phyloP scores from a whole-genome alignment of 164 flowering plant genomes.

The Brasenia schreberi region DNA sequence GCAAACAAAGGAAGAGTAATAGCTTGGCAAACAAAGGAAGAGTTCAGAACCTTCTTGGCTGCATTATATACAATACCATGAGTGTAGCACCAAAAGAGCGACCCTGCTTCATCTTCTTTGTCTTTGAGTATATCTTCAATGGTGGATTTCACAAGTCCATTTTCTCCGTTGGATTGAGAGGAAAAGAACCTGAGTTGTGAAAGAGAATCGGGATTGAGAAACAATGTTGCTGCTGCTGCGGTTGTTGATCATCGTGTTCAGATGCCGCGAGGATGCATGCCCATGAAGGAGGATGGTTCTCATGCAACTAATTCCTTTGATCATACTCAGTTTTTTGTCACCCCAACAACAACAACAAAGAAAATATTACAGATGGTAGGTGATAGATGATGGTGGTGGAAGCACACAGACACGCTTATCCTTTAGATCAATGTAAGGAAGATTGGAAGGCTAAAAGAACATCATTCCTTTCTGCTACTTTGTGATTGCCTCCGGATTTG shows the following conservation, averaged over 20 bases:
- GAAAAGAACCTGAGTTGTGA: constrained; percentile 18
- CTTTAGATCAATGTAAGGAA: background rate
- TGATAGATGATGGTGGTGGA: background rate
- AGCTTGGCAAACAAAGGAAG: too few relatives aligned
- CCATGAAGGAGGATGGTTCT: background rate
- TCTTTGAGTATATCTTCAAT: constrained; percentile 56
- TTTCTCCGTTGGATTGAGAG: constrained; percentile 24
- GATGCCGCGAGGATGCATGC: background rate
- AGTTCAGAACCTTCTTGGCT: constrained; percentile 32
- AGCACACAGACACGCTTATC: too few relatives aligned
- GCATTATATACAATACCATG: constrained; percentile 69
- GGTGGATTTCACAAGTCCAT: constrained; percentile 59
- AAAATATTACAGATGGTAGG: background rate
- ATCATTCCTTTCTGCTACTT: background rate
- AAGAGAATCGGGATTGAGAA: constrained; percentile 4
- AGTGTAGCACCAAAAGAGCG: constrained; percentile 53
- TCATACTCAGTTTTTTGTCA: background rate
- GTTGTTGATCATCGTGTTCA: background rate
- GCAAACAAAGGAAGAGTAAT: background rate
- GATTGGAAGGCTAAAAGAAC: background rate
- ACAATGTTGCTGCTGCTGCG: background rate
- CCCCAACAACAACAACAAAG: background rate
- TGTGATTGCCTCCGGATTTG: background rate
- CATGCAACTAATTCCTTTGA: background rate
- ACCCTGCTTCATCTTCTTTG: constrained; percentile 21